Evolutionary conservation across 1,284 basidiomycete genomes (phyloP).

Genomic region (Pseudozyma pruni): DNA sequence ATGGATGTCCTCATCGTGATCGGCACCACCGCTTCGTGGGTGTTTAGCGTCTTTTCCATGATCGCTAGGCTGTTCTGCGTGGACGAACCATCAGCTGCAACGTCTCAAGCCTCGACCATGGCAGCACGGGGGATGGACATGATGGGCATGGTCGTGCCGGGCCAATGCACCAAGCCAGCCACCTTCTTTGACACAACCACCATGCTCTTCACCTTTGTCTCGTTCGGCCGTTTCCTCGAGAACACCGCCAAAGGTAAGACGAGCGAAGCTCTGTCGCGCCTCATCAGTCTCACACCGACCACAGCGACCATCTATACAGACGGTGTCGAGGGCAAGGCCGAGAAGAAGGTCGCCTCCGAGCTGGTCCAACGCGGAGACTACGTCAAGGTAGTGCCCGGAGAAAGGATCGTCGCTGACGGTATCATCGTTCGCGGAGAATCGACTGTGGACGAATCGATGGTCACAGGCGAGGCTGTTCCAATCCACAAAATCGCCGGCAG

Average conservation of each 20-base stretch:
- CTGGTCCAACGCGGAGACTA: constrained; percentile 92
- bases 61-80: constrained; percentile 52
- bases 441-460: constrained; percentile 92
- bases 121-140: constrained; percentile 21
- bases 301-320: constrained; percentile 92
- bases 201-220: constrained; percentile 98
- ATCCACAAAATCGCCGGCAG: constrained; percentile 85
- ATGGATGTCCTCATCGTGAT: constrained; percentile 92
- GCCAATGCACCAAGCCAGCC: constrained; percentile 78
- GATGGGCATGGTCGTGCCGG: constrained; percentile 45
- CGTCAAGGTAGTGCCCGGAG: constrained; percentile 93
- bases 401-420: constrained; percentile 96
- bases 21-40: constrained; percentile 92
- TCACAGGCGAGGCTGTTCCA: constrained; percentile 95
- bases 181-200: constrained; percentile 99
- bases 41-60: constrained; percentile 84
- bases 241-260: constrained; percentile 97
- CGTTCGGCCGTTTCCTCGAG: constrained; percentile 92
- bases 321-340: constrained; percentile 73
- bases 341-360: constrained; percentile 92
- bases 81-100: constrained; percentile 10
- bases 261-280: constrained; percentile 91
- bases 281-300: constrained; percentile 92
- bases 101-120: constrained; percentile 2
- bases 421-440: constrained; percentile 86